A percentile compares a stretch with the other conserved stretches of the same genome.
phyloP scores from a whole-genome alignment of 2,329 filamentous ascomycete species.

The Colletotrichum tabaci region DNA sequence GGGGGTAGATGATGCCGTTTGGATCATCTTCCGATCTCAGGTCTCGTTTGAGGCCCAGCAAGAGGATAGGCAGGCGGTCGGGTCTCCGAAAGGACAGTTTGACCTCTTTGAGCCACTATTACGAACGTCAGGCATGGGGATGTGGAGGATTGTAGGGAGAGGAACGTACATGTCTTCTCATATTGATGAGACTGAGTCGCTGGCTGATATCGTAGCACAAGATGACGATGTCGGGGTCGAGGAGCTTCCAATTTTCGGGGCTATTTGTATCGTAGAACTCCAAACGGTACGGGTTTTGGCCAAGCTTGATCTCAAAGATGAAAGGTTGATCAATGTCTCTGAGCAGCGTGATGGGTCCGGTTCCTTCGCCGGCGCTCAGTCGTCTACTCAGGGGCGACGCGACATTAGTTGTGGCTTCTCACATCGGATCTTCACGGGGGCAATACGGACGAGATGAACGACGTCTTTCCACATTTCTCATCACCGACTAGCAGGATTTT shows the following conservation, averaged over 20 bases:
- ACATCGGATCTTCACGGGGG: constrained; percentile 14
- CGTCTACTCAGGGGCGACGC: constrained; percentile 56
- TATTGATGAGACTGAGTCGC: constrained; percentile 70
- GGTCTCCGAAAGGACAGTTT: constrained; percentile 62
- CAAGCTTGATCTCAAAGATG: constrained; percentile 67
- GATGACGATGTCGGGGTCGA: constrained; percentile 71
- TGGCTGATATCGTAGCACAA: constrained; percentile 75
- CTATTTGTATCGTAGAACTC: constrained; percentile 73
- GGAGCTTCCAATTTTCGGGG: constrained; percentile 71
- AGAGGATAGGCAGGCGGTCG: constrained; percentile 67
- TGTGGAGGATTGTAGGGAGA: neutral
- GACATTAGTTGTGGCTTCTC: constrained; percentile 20
- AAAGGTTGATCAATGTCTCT: constrained; percentile 74
- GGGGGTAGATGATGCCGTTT: constrained; percentile 73
- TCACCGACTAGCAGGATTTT: constrained; percentile 73
- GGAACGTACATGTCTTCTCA: constrained; percentile 67
- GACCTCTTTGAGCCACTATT: constrained; percentile 71
- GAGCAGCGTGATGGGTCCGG: constrained; percentile 63
- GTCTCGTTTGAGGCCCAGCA: constrained; percentile 74
- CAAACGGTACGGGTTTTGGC: constrained; percentile 61
- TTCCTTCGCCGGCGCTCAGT: constrained; percentile 63
- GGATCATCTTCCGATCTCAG: constrained; percentile 71
- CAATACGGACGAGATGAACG: constrained; percentile 71
- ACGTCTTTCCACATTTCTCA: constrained; percentile 72
- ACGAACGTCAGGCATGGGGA: constrained; percentile 22